Base-by-base conservation (phyloP, 768 basidiomycete species). In the Agrocybe praecox region DNA sequence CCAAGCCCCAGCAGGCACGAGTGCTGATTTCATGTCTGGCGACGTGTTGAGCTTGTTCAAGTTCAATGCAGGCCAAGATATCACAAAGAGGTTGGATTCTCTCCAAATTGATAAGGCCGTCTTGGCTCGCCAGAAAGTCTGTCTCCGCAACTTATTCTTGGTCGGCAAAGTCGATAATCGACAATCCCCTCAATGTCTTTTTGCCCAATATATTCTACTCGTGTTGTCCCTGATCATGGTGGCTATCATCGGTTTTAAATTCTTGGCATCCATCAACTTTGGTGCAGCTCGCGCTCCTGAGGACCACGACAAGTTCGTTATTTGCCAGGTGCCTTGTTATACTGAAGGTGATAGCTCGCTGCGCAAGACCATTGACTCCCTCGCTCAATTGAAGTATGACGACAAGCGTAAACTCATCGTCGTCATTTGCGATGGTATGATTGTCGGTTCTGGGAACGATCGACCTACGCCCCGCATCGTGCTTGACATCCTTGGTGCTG, bases 241-340 rank as follows among this genome's bases (percentile, higher is more conserved):
- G 59, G 76, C 88, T 52, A 89, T 98, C 65, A 96, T 97, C 67
- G 95, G 89, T 0, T 96, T 96, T 88, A 98, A 96, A 74, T 96
- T 96, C 78, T 75, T 97, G 59, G 92, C 93, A 1, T 94, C 93
- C 0, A 79, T 96, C 70, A 89, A 92, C 72, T 93, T 97, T 68
- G 84, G 85, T 46, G 75, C 88, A 2, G 71, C 85, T 17, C 85
- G 93, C 55, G 90, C 91, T 6, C 95, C 94, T 0, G 95, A 96
- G 73, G 91, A 95, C 64, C 94, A 95, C 68, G 94, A 97, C 78
- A 96, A 97, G 74, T 96, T 97, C 63, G 90, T 97, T 60, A 93
- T 96, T 64, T 98, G 96, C 69, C 96, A 98, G 67, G 94, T 98
- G 0, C 96, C 96, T 24, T 98, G 96, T 82, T 98, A 98, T 70